These are phyloP conservation scores for Aeschynomene evenia DNA, from an alignment of 306 rosid species.

Conservation along the genomic window DNA sequence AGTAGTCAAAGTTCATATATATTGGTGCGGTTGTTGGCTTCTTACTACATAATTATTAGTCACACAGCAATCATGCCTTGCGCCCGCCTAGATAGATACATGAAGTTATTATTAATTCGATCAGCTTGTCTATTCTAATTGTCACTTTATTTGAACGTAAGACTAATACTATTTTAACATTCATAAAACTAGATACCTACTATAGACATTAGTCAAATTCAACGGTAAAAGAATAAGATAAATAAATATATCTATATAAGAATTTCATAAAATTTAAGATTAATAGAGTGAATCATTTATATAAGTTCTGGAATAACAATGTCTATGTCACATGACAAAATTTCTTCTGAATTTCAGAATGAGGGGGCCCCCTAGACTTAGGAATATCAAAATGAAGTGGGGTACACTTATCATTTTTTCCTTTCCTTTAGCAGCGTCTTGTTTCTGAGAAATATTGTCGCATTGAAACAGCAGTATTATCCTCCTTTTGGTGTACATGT, in stretches of 20 bases:
- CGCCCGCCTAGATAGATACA: background rate
- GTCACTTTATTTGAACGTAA: too few relatives aligned
- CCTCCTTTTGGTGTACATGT: background rate
- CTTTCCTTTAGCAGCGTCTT: background rate
- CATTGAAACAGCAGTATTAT: background rate
- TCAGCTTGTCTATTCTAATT: too few relatives aligned
- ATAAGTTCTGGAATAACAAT: too few relatives aligned
- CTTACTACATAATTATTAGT: background rate
- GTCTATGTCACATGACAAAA: background rate
- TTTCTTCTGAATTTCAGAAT: background rate
- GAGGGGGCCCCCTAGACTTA: background rate
- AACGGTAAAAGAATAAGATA: too few relatives aligned
- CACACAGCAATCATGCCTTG: background rate
- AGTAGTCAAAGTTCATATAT: slow-evolving; percentile 20
- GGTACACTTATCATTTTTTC: background rate
- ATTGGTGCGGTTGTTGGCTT: background rate
- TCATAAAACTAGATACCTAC: too few relatives aligned
- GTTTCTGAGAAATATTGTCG: background rate
- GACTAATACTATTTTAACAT: too few relatives aligned
- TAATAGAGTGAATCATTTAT: too few relatives aligned
- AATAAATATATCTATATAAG: too few relatives aligned
- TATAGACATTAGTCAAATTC: too few relatives aligned
- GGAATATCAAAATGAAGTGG: background rate
- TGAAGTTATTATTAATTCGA: too few relatives aligned
- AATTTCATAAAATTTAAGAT: too few relatives aligned